Evolutionary conservation across 352 stramenopile genomes (phyloP).

Genomic region (Thraustochytrium sp.): DNA sequence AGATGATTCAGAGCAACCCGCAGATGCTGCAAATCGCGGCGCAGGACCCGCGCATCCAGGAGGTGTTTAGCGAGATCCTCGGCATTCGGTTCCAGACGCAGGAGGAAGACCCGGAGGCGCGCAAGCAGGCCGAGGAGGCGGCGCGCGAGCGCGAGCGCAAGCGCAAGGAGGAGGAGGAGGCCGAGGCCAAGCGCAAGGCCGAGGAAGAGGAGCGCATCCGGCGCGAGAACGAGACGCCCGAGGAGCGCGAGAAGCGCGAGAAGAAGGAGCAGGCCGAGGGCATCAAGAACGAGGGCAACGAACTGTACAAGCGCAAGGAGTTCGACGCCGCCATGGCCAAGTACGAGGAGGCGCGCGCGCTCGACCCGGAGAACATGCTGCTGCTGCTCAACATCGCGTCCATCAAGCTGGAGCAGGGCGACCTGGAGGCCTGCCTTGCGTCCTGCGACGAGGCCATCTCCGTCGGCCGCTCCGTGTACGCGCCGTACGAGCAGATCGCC

Average conservation of each 20-base stretch:
- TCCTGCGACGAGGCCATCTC: slow-evolving; percentile 81
- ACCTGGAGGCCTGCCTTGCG: slow-evolving; percentile 87
- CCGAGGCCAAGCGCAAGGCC: slow-evolving; percentile 61
- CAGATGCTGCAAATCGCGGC: slow-evolving; percentile 68
- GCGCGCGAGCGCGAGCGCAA: slow-evolving; percentile 42
- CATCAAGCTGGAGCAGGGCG: slow-evolving; percentile 90
- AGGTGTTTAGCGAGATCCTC: slow-evolving; percentile 52
- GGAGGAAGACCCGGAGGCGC: slow-evolving; percentile 56
- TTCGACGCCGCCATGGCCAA: slow-evolving; percentile 84
- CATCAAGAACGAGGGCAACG: slow-evolving; percentile 90
- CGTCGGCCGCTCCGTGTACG: slow-evolving; percentile 84
- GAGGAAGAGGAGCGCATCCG: slow-evolving; percentile 69
- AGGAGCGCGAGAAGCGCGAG: slow-evolving; percentile 48
- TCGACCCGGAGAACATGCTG: slow-evolving; percentile 91
- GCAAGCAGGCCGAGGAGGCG: slow-evolving; percentile 45
- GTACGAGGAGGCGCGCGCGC: slow-evolving; percentile 91
- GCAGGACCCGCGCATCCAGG: slow-evolving; percentile 36
- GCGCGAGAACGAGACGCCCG: slow-evolving; percentile 66
- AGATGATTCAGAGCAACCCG: slow-evolving; percentile 67
- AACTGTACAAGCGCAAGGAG: slow-evolving; percentile 93
- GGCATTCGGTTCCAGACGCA: slow-evolving; percentile 57
- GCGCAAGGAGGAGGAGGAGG: not conserved
- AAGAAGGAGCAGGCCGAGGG: slow-evolving; percentile 67
- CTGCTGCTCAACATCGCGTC: slow-evolving; percentile 95
- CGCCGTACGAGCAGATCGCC: slow-evolving; percentile 76